A percentile compares a stretch with the other conserved stretches of the same genome.
phyloP scores from a whole-genome alignment of 768 basidiomycete genomes.

The Termitomyces sp. region DNA sequence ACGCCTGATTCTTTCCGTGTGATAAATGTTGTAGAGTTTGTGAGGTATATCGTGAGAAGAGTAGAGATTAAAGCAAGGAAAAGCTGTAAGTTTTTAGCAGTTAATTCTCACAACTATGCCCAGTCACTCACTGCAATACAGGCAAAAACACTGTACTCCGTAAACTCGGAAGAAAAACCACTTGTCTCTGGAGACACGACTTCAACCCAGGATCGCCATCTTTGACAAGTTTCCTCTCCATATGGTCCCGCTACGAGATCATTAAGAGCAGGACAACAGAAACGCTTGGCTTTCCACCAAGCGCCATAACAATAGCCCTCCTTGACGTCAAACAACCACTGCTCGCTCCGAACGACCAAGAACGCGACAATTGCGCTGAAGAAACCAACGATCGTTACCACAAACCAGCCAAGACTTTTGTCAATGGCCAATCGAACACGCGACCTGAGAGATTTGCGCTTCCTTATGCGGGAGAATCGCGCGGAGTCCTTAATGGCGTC shows the following conservation, averaged over 20 bases:
- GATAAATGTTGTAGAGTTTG: constrained; percentile 83
- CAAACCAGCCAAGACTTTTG: constrained; percentile 83
- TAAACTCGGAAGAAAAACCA: constrained; percentile 37
- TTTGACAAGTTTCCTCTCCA: constrained; percentile 45
- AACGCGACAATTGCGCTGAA: constrained; percentile 85
- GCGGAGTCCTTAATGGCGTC: constrained; percentile 93
- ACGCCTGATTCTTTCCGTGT: constrained; percentile 90
- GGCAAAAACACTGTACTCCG: constrained; percentile 71
- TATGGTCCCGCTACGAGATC: constrained; percentile 16
- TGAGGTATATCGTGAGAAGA: constrained; percentile 82
- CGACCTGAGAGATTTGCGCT: constrained; percentile 68
- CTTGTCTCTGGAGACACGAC: constrained; percentile 37
- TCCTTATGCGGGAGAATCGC: constrained; percentile 72
- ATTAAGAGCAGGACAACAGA: constrained; percentile 66
- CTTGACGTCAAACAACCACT: constrained; percentile 89
- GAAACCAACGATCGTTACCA: constrained; percentile 87
- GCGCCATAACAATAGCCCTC: constrained; percentile 77
- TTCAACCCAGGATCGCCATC: constrained; percentile 79
- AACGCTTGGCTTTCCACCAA: constrained; percentile 75
- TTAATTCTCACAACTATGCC: neutral
- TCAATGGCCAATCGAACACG: constrained; percentile 64
- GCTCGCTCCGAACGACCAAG: constrained; percentile 81
- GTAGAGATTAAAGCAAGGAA: constrained; percentile 69
- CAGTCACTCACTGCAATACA: constrained; percentile 69
- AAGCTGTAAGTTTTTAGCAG: constrained; percentile 44